Evolutionary conservation across 208 protist species (phyloP).

Genomic region (Naegleria gruberi): DNA sequence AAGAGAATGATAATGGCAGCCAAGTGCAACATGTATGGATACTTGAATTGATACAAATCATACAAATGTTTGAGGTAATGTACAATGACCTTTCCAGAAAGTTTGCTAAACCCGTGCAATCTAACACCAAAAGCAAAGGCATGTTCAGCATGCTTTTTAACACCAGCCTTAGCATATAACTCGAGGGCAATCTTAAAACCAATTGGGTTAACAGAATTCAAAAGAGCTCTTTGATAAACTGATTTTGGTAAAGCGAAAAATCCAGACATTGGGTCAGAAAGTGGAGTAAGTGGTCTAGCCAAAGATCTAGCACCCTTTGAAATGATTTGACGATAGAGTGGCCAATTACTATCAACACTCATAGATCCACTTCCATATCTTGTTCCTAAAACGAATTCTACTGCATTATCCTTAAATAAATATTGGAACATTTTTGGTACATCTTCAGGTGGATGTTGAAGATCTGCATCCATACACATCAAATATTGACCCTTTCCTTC

Average conservation of each 20-base stretch:
- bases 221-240: conserved; percentile 48
- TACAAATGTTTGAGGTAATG: conserved; percentile 10
- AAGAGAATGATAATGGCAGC: too few relatives aligned
- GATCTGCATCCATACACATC: conserved; percentile 19
- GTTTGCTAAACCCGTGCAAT: background rate
- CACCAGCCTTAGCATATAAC: background rate
- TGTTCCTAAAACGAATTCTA: conserved; percentile 75
- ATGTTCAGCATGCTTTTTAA: conserved; percentile 3
- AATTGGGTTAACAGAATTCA: conserved; percentile 56
- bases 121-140: conserved; percentile 11
- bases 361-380: conserved; percentile 59
- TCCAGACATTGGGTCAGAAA: conserved; percentile 81
- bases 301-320: conserved; percentile 67
- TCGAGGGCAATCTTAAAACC: conserved; percentile 80
- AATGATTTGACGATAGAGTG: conserved; percentile 67
- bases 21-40: background rate
- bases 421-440: conserved; percentile 59
- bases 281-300: conserved; percentile 65
- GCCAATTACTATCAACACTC: conserved; percentile 70
- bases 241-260: conserved; percentile 69
- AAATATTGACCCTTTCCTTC: background rate
- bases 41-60: background rate
- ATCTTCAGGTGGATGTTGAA: conserved; percentile 63
- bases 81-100: background rate
- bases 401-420: conserved; percentile 42